phyloP scores from a whole-genome alignment of 2,329 filamentous ascomycete genomes.

The Elsinoe perseae region DNA sequence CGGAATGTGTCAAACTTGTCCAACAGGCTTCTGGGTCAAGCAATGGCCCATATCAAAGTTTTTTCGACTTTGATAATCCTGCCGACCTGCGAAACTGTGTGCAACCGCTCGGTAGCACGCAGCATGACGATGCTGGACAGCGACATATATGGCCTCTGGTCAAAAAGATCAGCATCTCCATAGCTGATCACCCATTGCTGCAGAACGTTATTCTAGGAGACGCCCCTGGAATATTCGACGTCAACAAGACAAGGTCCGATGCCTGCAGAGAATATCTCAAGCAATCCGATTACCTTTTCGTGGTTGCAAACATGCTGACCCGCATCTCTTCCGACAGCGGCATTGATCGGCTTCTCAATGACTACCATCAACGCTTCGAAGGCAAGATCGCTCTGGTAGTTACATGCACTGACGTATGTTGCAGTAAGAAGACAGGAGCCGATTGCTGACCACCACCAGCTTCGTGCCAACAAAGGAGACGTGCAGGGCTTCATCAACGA shows the following conservation, averaged over 20 bases:
- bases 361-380: conserved; percentile 21
- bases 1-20: not conserved
- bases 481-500: not conserved
- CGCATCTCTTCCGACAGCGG: conserved; percentile 20
- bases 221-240: not conserved
- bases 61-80: not conserved
- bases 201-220: not conserved
- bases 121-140: not conserved
- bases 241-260: not conserved
- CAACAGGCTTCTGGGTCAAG: not conserved
- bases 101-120: not conserved
- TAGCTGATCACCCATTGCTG: not conserved
- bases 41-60: not conserved
- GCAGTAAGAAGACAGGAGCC: not conserved
- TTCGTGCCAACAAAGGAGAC: not conserved
- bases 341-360: conserved; percentile 19
- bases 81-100: not conserved
- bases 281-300: not conserved
- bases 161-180: not conserved
- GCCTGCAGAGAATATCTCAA: not conserved
- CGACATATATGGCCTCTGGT: not conserved
- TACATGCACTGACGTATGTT: conserved; percentile 21
- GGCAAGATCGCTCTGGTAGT: conserved; percentile 21
- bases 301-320: not conserved
- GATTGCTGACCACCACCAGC: not conserved